Percentiles rank a stretch among this genome's conserved stretches.
Conservation (phyloP, 257 asterid species). For the Solanum tacnaense region DNA sequence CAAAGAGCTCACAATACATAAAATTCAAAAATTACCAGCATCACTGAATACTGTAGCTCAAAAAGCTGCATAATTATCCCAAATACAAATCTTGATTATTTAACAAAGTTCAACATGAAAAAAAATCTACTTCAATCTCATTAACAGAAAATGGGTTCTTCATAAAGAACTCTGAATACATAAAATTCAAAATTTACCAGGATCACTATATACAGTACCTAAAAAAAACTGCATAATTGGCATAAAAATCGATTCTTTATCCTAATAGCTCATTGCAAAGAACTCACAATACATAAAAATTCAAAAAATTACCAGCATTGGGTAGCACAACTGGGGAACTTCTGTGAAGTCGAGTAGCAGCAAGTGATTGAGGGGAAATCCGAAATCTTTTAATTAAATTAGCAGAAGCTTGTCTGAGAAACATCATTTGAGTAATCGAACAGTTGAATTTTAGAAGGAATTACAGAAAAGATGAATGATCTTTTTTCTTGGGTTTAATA, state of each 20-base stretch:
- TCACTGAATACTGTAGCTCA: not conserved
- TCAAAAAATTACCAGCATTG: slow-evolving; percentile 28
- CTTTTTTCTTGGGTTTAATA: not conserved
- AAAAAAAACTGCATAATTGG: not conserved
- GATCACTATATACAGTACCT: not conserved
- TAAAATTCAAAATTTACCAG: not conserved
- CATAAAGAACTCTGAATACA: not conserved
- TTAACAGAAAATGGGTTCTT: not conserved
- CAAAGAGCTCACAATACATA: not conserved
- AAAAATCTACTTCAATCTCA: not conserved
- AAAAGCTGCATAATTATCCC: not conserved
- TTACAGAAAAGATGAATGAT: not conserved
- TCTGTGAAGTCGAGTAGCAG: slow-evolving; percentile 2
- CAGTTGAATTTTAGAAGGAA: not conserved
- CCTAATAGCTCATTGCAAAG: not conserved
- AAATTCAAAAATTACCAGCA: not conserved
- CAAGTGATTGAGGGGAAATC: slow-evolving; percentile 1
- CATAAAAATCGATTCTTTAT: not conserved
- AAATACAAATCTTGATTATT: not conserved
- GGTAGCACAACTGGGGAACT: slow-evolving; percentile 13
- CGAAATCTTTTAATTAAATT: slow-evolving; percentile 24
- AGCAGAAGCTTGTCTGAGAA: slow-evolving; percentile 28
- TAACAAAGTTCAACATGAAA: too few relatives aligned
- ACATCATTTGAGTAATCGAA: slow-evolving; percentile 16
- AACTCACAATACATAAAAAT: not conserved